Conservation (phyloP, 257 asterid species). For the Agastache rugosa region DNA sequence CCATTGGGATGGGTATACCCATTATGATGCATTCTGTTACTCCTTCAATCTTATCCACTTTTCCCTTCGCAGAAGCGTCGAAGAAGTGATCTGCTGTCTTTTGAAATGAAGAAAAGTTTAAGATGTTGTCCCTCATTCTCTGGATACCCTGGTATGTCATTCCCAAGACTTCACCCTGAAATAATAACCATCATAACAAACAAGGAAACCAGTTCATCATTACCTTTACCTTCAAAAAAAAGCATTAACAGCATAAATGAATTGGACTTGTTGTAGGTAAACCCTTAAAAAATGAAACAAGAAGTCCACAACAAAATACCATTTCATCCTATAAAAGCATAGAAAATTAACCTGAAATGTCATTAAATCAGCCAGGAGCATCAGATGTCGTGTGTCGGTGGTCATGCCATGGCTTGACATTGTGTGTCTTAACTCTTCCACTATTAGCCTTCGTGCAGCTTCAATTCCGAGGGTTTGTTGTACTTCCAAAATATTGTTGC, state of each 20-base stretch:
- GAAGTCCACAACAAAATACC: too few relatives aligned
- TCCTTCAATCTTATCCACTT: constrained; percentile 87
- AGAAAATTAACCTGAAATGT: constrained; percentile 67
- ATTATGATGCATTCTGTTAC: constrained; percentile 89
- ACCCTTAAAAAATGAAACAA: too few relatives aligned
- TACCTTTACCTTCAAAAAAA: background rate
- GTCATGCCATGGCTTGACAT: constrained; percentile 88
- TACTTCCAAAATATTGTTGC: constrained; percentile 83
- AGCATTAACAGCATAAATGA: background rate
- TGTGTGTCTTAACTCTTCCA: constrained; percentile 72
- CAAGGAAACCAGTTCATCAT: constrained; percentile 6
- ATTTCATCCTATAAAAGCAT: too few relatives aligned
- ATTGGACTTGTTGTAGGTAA: too few relatives aligned
- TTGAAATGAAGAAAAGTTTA: constrained; percentile 94
- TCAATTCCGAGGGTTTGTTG: constrained; percentile 80
- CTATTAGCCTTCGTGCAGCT: constrained; percentile 79
- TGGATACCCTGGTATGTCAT: constrained; percentile 80
- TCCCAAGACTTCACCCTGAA: constrained; percentile 93
- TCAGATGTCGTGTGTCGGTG: constrained; percentile 95
- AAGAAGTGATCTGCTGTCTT: constrained; percentile 86
- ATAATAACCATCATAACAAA: constrained; percentile 12
- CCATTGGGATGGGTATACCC: constrained; percentile 88
- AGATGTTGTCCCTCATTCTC: constrained; percentile 87
- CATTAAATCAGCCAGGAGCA: constrained; percentile 96
- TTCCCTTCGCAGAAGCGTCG: constrained; percentile 81